These are phyloP conservation scores for Begonia fuchsioides DNA, from an alignment of 306 rosid genomes.

Conservation along the genomic window DNA sequence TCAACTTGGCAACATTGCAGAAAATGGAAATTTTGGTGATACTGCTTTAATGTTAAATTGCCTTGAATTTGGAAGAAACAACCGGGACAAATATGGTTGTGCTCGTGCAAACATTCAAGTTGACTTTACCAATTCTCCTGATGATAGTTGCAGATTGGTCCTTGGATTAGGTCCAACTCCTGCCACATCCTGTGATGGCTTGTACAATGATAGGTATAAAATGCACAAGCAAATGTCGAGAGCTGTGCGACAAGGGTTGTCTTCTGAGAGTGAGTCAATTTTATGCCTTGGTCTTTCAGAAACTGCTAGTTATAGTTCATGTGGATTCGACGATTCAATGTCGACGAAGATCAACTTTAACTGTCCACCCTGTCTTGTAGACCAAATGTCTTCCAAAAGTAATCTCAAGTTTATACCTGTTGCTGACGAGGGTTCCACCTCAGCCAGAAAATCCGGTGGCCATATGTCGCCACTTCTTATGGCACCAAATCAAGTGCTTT, in stretches of 20 bases:
- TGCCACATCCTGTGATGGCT: neutral
- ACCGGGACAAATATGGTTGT: neutral
- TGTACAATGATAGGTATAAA: neutral
- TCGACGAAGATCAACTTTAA: neutral
- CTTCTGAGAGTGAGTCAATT: neutral
- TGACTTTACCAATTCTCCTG: neutral
- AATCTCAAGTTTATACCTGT: neutral
- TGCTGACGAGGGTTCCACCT: neutral
- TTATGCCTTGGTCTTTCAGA: neutral
- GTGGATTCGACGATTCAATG: neutral
- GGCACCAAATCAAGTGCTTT: neutral
- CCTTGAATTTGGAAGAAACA: neutral
- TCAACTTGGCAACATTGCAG: neutral
- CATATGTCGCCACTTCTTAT: neutral
- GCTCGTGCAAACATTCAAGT: neutral
- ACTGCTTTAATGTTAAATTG: neutral
- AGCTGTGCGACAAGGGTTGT: neutral
- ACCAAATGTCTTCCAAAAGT: neutral
- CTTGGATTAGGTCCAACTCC: conserved; percentile 1
- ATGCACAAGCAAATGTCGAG: neutral
- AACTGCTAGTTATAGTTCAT: neutral
- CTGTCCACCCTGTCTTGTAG: neutral
- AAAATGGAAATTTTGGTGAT: neutral
- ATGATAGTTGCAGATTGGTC: neutral
- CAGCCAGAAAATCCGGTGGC: neutral